phyloP scores from a whole-genome alignment of 2,329 filamentous ascomycete genomes.

The Arthroderma sp. region DNA sequence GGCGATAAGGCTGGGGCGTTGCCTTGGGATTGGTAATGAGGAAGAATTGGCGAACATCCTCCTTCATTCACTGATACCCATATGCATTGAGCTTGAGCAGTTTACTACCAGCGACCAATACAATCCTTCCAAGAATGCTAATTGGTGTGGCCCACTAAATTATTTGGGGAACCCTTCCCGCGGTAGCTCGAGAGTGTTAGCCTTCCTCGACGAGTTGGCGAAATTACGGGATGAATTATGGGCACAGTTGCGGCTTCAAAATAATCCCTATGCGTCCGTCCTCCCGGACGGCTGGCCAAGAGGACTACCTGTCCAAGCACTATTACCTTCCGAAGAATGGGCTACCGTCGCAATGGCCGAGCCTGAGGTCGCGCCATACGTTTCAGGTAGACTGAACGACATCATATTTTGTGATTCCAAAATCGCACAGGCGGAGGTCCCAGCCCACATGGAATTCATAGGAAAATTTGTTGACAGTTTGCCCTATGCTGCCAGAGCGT shows the following conservation, averaged over 20 bases:
- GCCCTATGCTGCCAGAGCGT: constrained; percentile 2
- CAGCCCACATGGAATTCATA: constrained; percentile 1
- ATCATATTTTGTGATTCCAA: constrained; percentile 6
- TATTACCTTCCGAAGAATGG: constrained; percentile 7
- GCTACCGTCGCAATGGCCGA: constrained; percentile 1
- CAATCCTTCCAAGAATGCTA: constrained; percentile 1
- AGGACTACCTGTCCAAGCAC: constrained; percentile 9
- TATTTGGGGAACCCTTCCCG: not conserved
- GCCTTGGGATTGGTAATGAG: constrained; percentile 8
- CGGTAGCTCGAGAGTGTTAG: constrained; percentile 1
- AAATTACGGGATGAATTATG: constrained; percentile 8
- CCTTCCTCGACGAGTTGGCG: constrained; percentile 9
- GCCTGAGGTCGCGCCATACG: constrained; percentile 4
- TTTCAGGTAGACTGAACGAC: constrained; percentile 5
- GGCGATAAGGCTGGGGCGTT: constrained; percentile 2
- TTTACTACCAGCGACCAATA: constrained; percentile 6
- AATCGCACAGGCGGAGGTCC: not conserved
- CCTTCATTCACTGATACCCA: constrained; percentile 7
- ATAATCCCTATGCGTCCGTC: constrained; percentile 2
- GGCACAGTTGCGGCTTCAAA: constrained; percentile 3
- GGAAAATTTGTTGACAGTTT: constrained; percentile 7
- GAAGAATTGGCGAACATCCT: constrained; percentile 7
- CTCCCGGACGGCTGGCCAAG: constrained; percentile 7
- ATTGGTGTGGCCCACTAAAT: constrained; percentile 1
- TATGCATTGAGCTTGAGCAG: constrained; percentile 8